Base-by-base conservation (phyloP, 345 rosid genomes). In the Firmiana major region DNA sequence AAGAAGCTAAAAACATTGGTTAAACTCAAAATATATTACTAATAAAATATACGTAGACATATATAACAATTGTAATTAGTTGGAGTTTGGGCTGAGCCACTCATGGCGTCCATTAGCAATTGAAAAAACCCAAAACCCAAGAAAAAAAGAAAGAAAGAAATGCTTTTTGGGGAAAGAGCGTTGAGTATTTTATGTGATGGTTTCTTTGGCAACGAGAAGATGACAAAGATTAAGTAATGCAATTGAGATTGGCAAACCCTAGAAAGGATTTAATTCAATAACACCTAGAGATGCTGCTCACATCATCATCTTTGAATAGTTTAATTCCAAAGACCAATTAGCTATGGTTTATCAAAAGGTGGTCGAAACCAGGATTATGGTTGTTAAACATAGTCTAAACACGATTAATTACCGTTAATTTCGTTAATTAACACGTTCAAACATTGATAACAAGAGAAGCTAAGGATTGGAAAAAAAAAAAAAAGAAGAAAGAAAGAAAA, bases 281-380 rank as follows among this genome's bases (percentile, higher is more conserved):
- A 79, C 77, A 80, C 87, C 88, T 85, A 84, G 83, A 86, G 90
- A 82, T 86, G 86, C 86, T 80, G 82, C 86, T 82, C 78, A 49
- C 48, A 48, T 65, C 74, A 38, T 60, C 72, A 67, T 24, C 55
- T 45, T 67, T 36, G 55, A 60, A 65, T 73, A 66, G 19, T 79
- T 59, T 81, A 26, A 36, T 48, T 51, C 46, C 11, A 16, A 28
- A 58, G 12, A 24, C 11, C 17, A 10, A 64, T 43, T 24, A 46
- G 34, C 34, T 31, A 31, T 55, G 73, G 10, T 11, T 46, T 21
- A 22, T 46, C 26, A 69, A 46, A 69, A 69, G 57, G 8, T 26
- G 57, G 73, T 68, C 73, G 15, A 68, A 46, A 24, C 40, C 38
- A 6, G 1, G 24, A 24, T 43, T 42, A 1, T 19, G 7, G 9